Evolutionary conservation across 352 stramenopile genomes (phyloP).

Genomic region (Phytophthora sp.): DNA sequence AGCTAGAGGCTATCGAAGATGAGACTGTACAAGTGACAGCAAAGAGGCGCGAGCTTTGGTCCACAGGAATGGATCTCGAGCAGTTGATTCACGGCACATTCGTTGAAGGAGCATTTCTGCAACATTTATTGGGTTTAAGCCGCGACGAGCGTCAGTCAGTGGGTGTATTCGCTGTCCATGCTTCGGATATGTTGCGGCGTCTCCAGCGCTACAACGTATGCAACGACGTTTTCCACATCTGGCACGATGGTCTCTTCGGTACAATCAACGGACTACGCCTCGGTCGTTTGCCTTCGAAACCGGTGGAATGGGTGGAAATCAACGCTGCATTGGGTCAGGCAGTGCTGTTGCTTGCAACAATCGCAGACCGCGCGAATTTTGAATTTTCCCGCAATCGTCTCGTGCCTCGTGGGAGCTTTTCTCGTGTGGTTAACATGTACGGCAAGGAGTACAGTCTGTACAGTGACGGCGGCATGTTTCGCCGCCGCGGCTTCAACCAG

Average conservation of each 20-base stretch:
- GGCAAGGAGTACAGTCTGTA: slow-evolving; percentile 85
- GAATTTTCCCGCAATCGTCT: slow-evolving; percentile 86
- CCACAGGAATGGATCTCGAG: slow-evolving; percentile 73
- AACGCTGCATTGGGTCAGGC: slow-evolving; percentile 88
- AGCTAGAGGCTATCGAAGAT: slow-evolving; percentile 64
- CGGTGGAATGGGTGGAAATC: slow-evolving; percentile 92
- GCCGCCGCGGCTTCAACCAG: slow-evolving; percentile 90
- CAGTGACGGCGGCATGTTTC: slow-evolving; percentile 88
- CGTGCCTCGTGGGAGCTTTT: slow-evolving; percentile 85
- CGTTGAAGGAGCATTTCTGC: slow-evolving; percentile 73
- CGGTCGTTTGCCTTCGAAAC: slow-evolving; percentile 76
- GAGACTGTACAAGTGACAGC: slow-evolving; percentile 58
- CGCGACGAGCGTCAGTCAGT: slow-evolving; percentile 81
- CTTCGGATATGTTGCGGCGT: slow-evolving; percentile 79
- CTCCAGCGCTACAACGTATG: slow-evolving; percentile 89
- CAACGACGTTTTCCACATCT: slow-evolving; percentile 93
- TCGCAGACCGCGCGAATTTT: slow-evolving; percentile 82
- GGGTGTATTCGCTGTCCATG: slow-evolving; percentile 76
- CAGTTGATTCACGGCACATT: slow-evolving; percentile 77
- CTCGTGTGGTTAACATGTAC: slow-evolving; percentile 86
- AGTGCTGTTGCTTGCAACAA: slow-evolving; percentile 84
- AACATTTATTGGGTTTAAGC: slow-evolving; percentile 74
- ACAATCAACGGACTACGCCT: slow-evolving; percentile 91
- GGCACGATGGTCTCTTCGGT: slow-evolving; percentile 89
- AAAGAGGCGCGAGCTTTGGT: slow-evolving; percentile 77